Conservation (phyloP, 805 yeast genomes). For the Ogataea zsoltii region DNA sequence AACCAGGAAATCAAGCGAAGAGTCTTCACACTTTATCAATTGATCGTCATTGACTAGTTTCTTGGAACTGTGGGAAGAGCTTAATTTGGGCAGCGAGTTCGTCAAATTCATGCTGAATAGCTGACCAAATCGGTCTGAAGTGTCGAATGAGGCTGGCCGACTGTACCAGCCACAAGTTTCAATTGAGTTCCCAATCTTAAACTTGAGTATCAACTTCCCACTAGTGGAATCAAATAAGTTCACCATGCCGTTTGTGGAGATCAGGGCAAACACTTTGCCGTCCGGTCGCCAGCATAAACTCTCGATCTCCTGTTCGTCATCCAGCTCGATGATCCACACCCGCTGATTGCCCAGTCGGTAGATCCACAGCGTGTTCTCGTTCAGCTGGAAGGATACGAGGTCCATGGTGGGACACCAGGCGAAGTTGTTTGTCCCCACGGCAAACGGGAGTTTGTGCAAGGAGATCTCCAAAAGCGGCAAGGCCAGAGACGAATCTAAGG, state of each 20-base stretch:
- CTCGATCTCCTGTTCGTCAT: slow-evolving; percentile 20
- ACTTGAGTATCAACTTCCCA: slow-evolving; percentile 28
- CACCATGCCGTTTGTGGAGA: slow-evolving; percentile 24
- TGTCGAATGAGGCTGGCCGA: slow-evolving; percentile 12
- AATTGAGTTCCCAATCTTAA: slow-evolving; percentile 16
- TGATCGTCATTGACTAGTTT: slow-evolving; percentile 25
- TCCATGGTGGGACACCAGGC: slow-evolving; percentile 39
- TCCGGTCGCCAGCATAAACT: slow-evolving; percentile 33
- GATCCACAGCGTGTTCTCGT: slow-evolving; percentile 31
- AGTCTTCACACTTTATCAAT: slow-evolving; percentile 24
- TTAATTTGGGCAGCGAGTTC: slow-evolving; percentile 28
- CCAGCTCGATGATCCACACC: slow-evolving; percentile 35
- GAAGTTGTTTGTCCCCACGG: slow-evolving; percentile 19
- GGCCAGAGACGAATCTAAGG: background rate
- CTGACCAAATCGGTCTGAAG: slow-evolving; percentile 14
- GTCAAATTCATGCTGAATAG: slow-evolving; percentile 27
- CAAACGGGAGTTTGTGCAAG: slow-evolving; percentile 21
- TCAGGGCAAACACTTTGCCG: slow-evolving; percentile 33
- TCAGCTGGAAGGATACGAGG: slow-evolving; percentile 30
- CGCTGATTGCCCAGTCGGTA: slow-evolving; percentile 34
- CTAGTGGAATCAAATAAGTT: slow-evolving; percentile 31
- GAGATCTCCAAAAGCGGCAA: slow-evolving; percentile 9
- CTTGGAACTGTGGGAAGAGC: slow-evolving; percentile 21
- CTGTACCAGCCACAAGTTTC: slow-evolving; percentile 27
- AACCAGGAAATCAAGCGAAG: slow-evolving; percentile 31